A percentile compares a stretch with the other conserved stretches of the same genome.
phyloP scores from a whole-genome alignment of 1,284 basidiomycete genomes.

The Spongispora temasekensis region DNA sequence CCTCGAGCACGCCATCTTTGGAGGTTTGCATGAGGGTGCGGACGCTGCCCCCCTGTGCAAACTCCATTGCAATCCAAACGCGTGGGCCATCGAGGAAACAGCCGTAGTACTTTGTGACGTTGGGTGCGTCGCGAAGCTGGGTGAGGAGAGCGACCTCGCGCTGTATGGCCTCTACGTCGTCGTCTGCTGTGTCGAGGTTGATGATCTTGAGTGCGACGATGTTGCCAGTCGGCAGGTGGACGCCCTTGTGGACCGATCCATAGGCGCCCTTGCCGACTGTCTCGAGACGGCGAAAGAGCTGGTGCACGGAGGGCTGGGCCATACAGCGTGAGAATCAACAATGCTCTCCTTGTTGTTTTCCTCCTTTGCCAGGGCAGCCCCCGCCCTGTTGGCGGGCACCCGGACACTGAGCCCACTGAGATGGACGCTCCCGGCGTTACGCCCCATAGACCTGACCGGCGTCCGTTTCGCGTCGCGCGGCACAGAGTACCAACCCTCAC shows the following conservation, averaged over 20 bases:
- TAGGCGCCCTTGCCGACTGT: conserved; percentile 93
- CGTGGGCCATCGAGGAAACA: conserved; percentile 94
- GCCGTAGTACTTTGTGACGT: conserved; percentile 95
- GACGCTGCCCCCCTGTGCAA: conserved; percentile 94
- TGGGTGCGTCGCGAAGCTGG: conserved; percentile 85
- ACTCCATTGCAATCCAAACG: conserved; percentile 99
- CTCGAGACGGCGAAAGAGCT: conserved; percentile 69
- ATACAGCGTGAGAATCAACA: conserved; percentile 33
- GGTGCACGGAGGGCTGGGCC: conserved; percentile 53
- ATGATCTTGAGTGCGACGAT: conserved; percentile 97
- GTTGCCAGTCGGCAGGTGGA: conserved; percentile 81
- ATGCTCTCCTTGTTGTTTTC: conserved; percentile 28
- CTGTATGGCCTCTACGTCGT: conserved; percentile 97
- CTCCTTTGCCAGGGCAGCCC: conserved; percentile 25
- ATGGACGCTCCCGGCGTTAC: conserved; percentile 27
- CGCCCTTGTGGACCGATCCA: conserved; percentile 94
- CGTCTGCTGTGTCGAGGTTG: conserved; percentile 95
- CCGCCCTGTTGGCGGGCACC: conserved; percentile 13
- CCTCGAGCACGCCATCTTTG: conserved; percentile 82
- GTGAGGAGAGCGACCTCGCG: conserved; percentile 93
- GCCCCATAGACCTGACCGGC: conserved; percentile 20
- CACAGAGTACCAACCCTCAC: conserved; percentile 38
- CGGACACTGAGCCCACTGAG: conserved; percentile 19
- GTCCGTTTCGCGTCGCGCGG: conserved; percentile 39
- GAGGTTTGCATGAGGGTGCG: conserved; percentile 86